Conservation (phyloP, 2,329 filamentous ascomycete genomes). For the Fusarium sp. region DNA sequence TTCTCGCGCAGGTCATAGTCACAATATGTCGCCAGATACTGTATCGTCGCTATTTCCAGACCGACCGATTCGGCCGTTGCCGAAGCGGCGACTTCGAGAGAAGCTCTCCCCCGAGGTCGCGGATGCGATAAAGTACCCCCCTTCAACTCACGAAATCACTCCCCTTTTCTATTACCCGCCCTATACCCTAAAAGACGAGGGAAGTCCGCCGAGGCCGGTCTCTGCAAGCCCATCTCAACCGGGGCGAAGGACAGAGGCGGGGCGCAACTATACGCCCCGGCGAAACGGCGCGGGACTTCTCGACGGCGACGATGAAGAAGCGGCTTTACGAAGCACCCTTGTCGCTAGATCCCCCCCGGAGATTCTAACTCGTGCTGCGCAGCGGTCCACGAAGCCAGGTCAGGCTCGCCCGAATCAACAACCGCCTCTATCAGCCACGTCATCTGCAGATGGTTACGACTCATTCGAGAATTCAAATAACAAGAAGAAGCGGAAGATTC, state of each 20-base stretch:
- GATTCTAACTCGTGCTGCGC: constrained; percentile 54
- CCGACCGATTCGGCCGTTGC: constrained; percentile 90
- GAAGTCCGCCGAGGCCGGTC: constrained; percentile 28
- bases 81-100: constrained; percentile 87
- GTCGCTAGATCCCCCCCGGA: constrained; percentile 60
- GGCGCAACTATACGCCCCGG: constrained; percentile 41
- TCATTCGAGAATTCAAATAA: constrained; percentile 99
- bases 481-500: constrained; percentile 99
- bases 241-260: constrained; percentile 37
- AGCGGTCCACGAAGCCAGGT: constrained; percentile 56
- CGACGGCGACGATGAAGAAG: constrained; percentile 70
- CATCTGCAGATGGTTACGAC: constrained; percentile 88
- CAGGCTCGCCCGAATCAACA: constrained; percentile 58
- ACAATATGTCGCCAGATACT: constrained; percentile 75
- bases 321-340: constrained; percentile 49
- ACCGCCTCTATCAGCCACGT: constrained; percentile 72
- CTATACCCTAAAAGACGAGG: constrained; percentile 64
- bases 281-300: constrained; percentile 57
- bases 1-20: constrained; percentile 53
- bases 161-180: constrained; percentile 73
- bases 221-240: constrained; percentile 38
- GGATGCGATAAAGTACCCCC: constrained; percentile 82
- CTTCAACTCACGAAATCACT: constrained; percentile 73
- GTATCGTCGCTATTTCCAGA: constrained; percentile 85
- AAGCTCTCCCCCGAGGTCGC: constrained; percentile 86